Evolutionary conservation across 768 basidiomycete genomes (phyloP), one percentile per base, ranked within the genome.

Genomic region (Russula vinacea): DNA sequence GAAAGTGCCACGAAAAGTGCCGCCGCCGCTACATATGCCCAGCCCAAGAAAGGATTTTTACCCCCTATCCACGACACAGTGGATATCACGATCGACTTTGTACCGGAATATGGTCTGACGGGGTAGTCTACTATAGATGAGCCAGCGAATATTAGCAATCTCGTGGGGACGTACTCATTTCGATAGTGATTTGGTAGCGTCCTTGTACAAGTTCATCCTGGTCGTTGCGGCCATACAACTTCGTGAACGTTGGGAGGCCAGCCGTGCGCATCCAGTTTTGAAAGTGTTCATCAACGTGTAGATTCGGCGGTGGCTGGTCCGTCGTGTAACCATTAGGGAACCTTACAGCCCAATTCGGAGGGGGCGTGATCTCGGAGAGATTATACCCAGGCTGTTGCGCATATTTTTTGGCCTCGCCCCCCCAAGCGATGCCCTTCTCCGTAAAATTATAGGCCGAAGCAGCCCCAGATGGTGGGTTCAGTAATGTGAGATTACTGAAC

Each of bases 261-360:
- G 97, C 93, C 2, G 95, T 97, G 63, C 96, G 85, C 97, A 99
- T 99, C 97, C 97, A 99, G 73, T 96, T 95, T 76, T 98, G 96
- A 80, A 99, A 98, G 70, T 91, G 94, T 75, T 98, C 91, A 71
- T 98, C 88, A 2, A 69, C 68, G 58, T 79, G 77, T 40, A 98
- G 78, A 72, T 97, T 78, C 1, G 94, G 95, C 22, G 88, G 86
- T 17, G 83, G 83, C 66, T 80, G 84, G 5, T 75, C 75, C 1
- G 76, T 72, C 4, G 84, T 85, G 76, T 97, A 98, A 61, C 82
- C 82, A 65, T 89, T 74, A 1, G 93, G 92, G 77, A 80, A 98
- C 60, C 81, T 81, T 37, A 74, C 71, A 1, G 69, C 74, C 97
- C 97, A 99, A 76, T 97, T 98, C 6, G 97, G 97, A 33, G 97